phyloP scores from a whole-genome alignment of 2,329 filamentous ascomycete species.

The Lachnum nothofagi region DNA sequence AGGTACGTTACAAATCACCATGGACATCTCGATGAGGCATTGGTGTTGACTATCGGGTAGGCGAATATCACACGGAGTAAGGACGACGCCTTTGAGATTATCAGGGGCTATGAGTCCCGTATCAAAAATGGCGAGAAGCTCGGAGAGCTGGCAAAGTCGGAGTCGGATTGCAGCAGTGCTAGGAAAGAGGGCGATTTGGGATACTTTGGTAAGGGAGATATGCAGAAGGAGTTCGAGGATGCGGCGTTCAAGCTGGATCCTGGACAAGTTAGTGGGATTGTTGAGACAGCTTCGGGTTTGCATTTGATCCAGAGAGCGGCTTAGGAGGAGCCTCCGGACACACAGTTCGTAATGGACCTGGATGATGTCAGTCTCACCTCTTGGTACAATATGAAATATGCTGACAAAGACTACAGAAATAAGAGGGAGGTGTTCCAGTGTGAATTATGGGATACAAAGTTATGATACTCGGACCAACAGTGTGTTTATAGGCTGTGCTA shows the following conservation, averaged over 20 bases:
- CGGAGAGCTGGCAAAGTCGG: conserved; percentile 34
- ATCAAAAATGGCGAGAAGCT: conserved; percentile 58
- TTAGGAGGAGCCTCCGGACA: conserved; percentile 35
- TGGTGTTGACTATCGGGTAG: conserved; percentile 31
- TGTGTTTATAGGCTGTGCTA: conserved; percentile 9
- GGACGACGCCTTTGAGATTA: conserved; percentile 75
- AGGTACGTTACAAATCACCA: too few relatives aligned
- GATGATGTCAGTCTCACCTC: too few relatives aligned
- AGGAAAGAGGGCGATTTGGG: conserved; percentile 91
- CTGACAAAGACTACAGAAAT: too few relatives aligned
- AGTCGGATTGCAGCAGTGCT: conserved; percentile 94
- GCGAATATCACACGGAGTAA: conserved; percentile 81
- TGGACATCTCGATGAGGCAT: too few relatives aligned
- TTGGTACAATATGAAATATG: too few relatives aligned
- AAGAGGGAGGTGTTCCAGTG: too few relatives aligned
- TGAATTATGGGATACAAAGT: not conserved
- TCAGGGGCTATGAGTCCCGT: conserved; percentile 67
- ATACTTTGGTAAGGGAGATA: conserved; percentile 89
- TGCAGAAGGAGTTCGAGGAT: conserved; percentile 99
- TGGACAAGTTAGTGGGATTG: conserved; percentile 78
- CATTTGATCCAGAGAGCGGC: conserved; percentile 82
- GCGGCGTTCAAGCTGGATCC: conserved; percentile 85
- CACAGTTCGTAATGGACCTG: conserved; percentile 9
- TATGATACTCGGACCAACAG: not conserved
- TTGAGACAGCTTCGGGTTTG: conserved; percentile 88